Conservation (phyloP, 768 basidiomycete species). For the Hebeloma cylindrosporum region DNA sequence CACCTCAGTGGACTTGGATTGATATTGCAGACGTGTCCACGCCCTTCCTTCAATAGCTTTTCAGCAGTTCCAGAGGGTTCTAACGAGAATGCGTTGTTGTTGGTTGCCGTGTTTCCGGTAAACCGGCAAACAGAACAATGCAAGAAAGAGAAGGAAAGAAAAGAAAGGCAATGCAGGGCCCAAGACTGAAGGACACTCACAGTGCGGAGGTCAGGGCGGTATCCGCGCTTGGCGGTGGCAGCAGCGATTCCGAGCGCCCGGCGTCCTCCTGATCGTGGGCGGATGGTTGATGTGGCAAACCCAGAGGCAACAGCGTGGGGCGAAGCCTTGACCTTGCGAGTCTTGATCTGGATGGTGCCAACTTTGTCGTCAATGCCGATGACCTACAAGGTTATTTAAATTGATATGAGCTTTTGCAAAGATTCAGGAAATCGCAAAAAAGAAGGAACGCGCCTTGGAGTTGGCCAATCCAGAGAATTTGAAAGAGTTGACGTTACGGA, state of each 20-base stretch:
- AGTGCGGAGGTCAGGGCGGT: slow-evolving; percentile 74
- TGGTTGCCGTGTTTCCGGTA: no score
- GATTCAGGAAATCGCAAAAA: not conserved
- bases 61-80: slow-evolving; percentile 80
- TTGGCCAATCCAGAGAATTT: slow-evolving; percentile 92
- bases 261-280: slow-evolving; percentile 69
- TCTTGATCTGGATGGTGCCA: slow-evolving; percentile 57
- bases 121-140: slow-evolving; percentile 5
- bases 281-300: slow-evolving; percentile 51
- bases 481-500: slow-evolving; percentile 85
- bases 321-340: slow-evolving; percentile 64
- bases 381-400: slow-evolving; percentile 42
- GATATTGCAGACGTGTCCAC: slow-evolving; percentile 93
- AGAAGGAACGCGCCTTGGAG: slow-evolving; percentile 54
- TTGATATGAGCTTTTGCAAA: not conserved
- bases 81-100: slow-evolving; percentile 79
- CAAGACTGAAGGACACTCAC: slow-evolving; percentile 45
- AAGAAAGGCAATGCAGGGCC: slow-evolving; percentile 14
- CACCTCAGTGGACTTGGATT: slow-evolving; percentile 47
- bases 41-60: slow-evolving; percentile 79
- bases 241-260: slow-evolving; percentile 68
- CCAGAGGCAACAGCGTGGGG: slow-evolving; percentile 50
- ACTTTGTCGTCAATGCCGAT: slow-evolving; percentile 60
- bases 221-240: slow-evolving; percentile 59
- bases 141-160: slow-evolving; percentile 16